Evolutionary conservation across 2,329 filamentous ascomycete genomes (phyloP).

Genomic region (Dothideomycetes sp.): DNA sequence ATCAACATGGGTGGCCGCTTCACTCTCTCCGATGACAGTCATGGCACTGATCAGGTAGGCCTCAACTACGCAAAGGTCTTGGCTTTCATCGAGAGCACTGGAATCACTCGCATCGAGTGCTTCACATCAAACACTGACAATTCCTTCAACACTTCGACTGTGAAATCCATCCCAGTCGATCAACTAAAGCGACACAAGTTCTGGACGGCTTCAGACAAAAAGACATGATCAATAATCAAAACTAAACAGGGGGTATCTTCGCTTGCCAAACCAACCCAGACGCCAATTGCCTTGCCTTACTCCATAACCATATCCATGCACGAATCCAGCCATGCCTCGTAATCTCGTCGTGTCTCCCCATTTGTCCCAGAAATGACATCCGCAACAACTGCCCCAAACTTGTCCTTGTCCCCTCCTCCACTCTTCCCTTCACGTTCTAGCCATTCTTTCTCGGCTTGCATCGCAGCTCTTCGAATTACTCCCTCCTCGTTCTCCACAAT

Average conservation of each 20-base stretch:
- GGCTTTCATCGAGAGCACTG: conserved; percentile 58
- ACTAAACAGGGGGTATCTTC: conserved; percentile 8
- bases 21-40: conserved; percentile 90
- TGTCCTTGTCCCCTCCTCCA: conserved; percentile 13
- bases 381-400: conserved; percentile 16
- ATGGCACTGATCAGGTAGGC: conserved; percentile 78
- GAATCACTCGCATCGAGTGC: conserved; percentile 49
- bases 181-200: conserved; percentile 11
- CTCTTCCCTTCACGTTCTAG: conserved; percentile 29
- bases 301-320: conserved; percentile 18
- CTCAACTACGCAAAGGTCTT: conserved; percentile 68
- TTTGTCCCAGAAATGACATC: conserved; percentile 18
- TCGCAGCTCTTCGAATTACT: conserved; percentile 32
- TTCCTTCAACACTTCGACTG: conserved; percentile 5
- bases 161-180: conserved; percentile 4
- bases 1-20: conserved; percentile 66
- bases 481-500: conserved; percentile 39
- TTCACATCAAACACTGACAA: conserved; percentile 17
- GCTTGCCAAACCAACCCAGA: not conserved
- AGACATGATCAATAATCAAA: not conserved
- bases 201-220: not conserved
- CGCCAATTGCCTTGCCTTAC: conserved; percentile 11
- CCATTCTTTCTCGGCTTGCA: conserved; percentile 38
- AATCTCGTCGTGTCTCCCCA: conserved; percentile 13
- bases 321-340: conserved; percentile 19